A percentile compares a stretch with the other conserved stretches of the same genome.
These are phyloP conservation scores for Rhizopogon hawkerae DNA, from an alignment of 1,284 basidiomycete genomes.

Conservation along the genomic window DNA sequence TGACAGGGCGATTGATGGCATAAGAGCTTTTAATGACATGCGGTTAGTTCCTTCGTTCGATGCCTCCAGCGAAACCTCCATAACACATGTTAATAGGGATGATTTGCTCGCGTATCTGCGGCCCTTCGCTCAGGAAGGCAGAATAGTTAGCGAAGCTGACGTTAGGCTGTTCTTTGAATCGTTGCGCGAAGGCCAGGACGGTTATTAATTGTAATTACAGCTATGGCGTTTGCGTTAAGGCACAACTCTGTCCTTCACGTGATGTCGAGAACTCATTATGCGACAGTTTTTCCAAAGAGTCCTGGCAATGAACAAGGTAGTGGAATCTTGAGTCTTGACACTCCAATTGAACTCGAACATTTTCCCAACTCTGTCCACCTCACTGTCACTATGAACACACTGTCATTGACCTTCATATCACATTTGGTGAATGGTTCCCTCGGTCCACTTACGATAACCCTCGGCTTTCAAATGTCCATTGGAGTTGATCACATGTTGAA, in stretches of 20 bases:
- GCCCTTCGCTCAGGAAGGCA: conserved; percentile 70
- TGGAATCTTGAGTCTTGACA: not conserved
- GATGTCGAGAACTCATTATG: not conserved
- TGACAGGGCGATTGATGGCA: conserved; percentile 70
- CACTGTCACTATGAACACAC: not conserved
- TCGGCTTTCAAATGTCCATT: not conserved
- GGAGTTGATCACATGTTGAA: not conserved
- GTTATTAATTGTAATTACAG: not conserved
- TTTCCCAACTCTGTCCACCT: not conserved
- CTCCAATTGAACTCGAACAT: not conserved
- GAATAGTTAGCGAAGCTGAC: conserved; percentile 66
- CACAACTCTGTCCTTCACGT: not conserved
- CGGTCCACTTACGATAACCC: not conserved
- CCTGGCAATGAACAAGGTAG: not conserved
- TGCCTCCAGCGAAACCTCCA: not conserved
- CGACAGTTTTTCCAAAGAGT: too few species aligned
- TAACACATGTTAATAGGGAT: conserved; percentile 40
- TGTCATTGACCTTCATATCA: not conserved
- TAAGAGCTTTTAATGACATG: conserved; percentile 73
- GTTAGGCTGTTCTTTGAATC: conserved; percentile 62
- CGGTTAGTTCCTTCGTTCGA: conserved; percentile 37
- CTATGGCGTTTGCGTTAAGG: not conserved
- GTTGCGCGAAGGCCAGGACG: conserved; percentile 27
- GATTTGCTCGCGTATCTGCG: conserved; percentile 62
- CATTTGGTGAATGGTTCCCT: not conserved